Evolutionary conservation across 108 stramenopile genomes (phyloP).

Genomic region (Heterococcus sp.): DNA sequence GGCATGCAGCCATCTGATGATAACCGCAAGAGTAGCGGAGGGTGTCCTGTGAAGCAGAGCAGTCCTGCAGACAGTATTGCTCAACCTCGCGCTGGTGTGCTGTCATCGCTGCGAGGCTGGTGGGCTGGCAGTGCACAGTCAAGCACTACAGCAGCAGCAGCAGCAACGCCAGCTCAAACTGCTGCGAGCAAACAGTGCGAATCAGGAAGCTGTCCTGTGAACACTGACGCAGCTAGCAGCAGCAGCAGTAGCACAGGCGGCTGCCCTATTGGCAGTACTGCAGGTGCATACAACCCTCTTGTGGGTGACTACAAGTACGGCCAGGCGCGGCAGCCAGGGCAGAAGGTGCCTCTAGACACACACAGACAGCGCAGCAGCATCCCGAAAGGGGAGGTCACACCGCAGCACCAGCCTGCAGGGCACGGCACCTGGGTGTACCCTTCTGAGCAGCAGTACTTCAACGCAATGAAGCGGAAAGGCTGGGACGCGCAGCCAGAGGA

Average conservation of each 20-base stretch:
- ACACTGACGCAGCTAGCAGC: background rate
- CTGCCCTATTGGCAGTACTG: background rate
- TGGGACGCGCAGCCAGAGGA: slow-evolving; percentile 75
- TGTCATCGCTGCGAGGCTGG: slow-evolving; percentile 5
- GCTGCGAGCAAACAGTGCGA: background rate
- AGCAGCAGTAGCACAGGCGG: background rate
- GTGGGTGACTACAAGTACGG: slow-evolving; percentile 29
- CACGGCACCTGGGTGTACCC: slow-evolving; percentile 83
- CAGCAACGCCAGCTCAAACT: background rate
- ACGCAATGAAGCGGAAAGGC: slow-evolving; percentile 89
- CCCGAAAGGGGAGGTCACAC: slow-evolving; percentile 42
- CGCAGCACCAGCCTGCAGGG: slow-evolving; percentile 46
- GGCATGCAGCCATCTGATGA: too few relatives aligned
- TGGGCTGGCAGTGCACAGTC: background rate
- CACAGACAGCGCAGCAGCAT: slow-evolving; percentile 31
- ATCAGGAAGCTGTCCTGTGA: slow-evolving; percentile 7
- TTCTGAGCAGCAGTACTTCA: slow-evolving; percentile 92
- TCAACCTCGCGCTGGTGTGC: background rate
- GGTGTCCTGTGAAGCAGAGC: background rate
- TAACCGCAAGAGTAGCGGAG: background rate
- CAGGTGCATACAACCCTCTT: slow-evolving; percentile 18
- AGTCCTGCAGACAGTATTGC: background rate
- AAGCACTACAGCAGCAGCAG: background rate
- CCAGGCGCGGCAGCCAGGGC: slow-evolving; percentile 34
- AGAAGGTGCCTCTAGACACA: slow-evolving; percentile 43